phyloP scores from a whole-genome alignment of 768 basidiomycete species.

The Suillus fuscotomentosus region DNA sequence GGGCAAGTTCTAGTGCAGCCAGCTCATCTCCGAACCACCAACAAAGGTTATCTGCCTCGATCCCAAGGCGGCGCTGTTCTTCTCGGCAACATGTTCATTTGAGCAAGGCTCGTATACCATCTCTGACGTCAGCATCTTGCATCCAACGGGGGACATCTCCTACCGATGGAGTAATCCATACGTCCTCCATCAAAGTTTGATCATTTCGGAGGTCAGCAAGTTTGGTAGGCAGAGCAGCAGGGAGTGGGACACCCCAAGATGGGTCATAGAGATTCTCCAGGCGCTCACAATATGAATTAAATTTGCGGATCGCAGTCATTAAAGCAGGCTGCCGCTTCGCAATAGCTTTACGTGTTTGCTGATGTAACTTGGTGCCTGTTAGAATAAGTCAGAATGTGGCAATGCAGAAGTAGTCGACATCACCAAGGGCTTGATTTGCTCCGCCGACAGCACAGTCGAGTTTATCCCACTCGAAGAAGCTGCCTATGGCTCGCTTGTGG shows the following conservation, averaged over 20 bases:
- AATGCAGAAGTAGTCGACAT: too few relatives aligned
- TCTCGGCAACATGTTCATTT: conserved; percentile 29
- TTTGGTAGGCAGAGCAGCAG: conserved; percentile 30
- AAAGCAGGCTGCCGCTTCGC: conserved; percentile 25
- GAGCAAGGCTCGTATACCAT: conserved; percentile 31
- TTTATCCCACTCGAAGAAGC: too few relatives aligned
- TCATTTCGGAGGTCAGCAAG: conserved; percentile 18
- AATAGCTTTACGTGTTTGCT: conserved; percentile 28
- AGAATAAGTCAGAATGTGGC: not conserved
- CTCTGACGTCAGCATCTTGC: conserved; percentile 26
- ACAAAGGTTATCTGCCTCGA: conserved; percentile 35
- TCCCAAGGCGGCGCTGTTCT: conserved; percentile 23
- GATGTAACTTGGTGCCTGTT: conserved; percentile 31
- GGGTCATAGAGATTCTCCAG: conserved; percentile 24
- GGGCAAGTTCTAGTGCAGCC: conserved; percentile 17
- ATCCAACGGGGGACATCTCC: conserved; percentile 30
- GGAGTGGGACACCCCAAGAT: conserved; percentile 31
- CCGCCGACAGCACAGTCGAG: too few relatives aligned
- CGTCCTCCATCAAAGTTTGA: conserved; percentile 34
- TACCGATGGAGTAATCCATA: conserved; percentile 29
- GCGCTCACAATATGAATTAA: conserved; percentile 25
- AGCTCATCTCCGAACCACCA: conserved; percentile 35
- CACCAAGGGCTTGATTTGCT: too few relatives aligned
- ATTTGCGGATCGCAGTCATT: conserved; percentile 21
- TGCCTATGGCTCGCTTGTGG: too few relatives aligned